These are phyloP conservation scores for Vitis hybrid DNA, from an alignment of 177 flowering plant genomes.

Conservation along the genomic window DNA sequence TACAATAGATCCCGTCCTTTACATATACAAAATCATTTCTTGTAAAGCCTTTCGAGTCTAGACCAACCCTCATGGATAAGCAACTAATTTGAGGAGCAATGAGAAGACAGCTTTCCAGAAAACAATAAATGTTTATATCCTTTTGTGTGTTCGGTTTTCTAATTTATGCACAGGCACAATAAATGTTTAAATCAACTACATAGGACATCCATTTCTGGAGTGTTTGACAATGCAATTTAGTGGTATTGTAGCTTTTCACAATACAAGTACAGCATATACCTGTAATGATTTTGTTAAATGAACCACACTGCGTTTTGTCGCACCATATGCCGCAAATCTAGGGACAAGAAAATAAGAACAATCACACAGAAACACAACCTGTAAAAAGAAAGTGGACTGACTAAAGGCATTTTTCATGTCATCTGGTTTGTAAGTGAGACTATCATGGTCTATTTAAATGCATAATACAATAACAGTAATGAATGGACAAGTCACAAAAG, in stretches of 20 bases:
- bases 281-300: constrained; percentile 95
- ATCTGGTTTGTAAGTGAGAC: background rate
- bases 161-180: too few species aligned
- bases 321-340: constrained; percentile 98
- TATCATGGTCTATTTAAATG: background rate
- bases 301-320: constrained; percentile 96
- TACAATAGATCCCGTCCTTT: too few species aligned
- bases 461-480: background rate
- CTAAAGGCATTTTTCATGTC: background rate
- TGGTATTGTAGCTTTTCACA: background rate
- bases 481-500: background rate
- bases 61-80: too few species aligned
- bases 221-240: background rate
- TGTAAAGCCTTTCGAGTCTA: too few species aligned
- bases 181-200: background rate
- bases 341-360: background rate
- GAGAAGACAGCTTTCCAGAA: too few species aligned
- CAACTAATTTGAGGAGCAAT: too few species aligned
- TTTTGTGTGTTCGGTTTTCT: too few species aligned
- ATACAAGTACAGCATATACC: constrained; percentile 30
- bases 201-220: background rate
- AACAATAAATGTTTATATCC: too few species aligned
- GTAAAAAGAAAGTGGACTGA: background rate
- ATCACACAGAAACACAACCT: background rate
- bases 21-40: too few species aligned